Evolutionary conservation across 140 eudicot genomes (phyloP), one percentile per base, ranked within the genome.

Genomic region (Senecio squalidus): DNA sequence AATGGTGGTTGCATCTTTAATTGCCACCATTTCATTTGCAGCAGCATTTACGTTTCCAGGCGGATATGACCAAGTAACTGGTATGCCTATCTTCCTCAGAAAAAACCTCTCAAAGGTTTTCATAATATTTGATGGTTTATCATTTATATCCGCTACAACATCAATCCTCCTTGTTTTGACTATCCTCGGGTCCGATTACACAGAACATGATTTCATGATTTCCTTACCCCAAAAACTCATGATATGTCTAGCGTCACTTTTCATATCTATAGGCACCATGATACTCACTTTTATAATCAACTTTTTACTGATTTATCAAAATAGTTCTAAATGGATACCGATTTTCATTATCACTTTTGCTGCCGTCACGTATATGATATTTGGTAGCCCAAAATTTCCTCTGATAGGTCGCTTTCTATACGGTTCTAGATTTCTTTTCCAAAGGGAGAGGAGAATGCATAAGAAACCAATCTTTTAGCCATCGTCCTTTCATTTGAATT

Each of bases 21-120:
- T 44, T 9, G 50, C 50, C 21, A 44, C 50, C 50, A 44, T 44
- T 10, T 44, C 50, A 44, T 44, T 44, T 44, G 50, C 50, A 5
- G 50, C 50, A 1, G 22, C 50, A 44, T 44, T 44, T 17, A 44
- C 50, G 9, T 44, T 44, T 44, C 50, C 50, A 4, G 50, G 50
- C 16, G 50, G 50, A 44, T 44, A 44, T 44, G 50, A 44, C 25
- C 50, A 44, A 44, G 50, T 44, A n/a, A 44, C 50, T 44, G 50
- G 50, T 44, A 44, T 44, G 50, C 50, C 50, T 6, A 44, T 44
- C 50, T 44, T 44, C 11, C 9, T 44, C 50, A 21, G 20, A 18
- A 16, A 44, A 18, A 44, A 44, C 18, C 50, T 44, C 16, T 44
- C 50, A 9, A 44, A 44, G 16, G 20, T 7, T 17, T 44, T 44